phyloP scores from a whole-genome alignment of 2,329 filamentous ascomycete genomes.

The Trichoderma polysporum region DNA sequence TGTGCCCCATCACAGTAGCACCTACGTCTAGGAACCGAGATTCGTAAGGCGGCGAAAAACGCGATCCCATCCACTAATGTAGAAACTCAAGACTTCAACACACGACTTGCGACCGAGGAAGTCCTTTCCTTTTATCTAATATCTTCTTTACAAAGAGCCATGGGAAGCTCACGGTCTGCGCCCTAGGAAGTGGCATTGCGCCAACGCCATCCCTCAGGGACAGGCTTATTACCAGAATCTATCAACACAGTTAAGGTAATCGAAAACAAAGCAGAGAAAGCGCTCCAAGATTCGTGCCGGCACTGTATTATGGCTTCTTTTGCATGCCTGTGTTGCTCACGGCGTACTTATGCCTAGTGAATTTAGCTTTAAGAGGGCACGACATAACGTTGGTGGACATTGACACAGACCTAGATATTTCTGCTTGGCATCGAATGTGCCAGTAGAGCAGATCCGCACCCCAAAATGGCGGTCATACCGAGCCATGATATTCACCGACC shows the following conservation, averaged over 20 bases:
- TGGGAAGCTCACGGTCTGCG: no score
- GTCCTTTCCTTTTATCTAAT: no score
- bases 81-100: no score
- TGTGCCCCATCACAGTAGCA: no score
- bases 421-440: constrained; percentile 76
- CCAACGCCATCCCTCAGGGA: no score
- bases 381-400: neutral
- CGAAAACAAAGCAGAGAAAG: constrained; percentile 41
- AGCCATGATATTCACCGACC: constrained; percentile 82
- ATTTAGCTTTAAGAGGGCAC: constrained; percentile 30
- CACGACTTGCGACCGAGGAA: no score
- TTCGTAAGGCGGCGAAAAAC: no score
- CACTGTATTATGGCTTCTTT: constrained; percentile 82
- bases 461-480: constrained; percentile 81
- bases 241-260: constrained; percentile 31
- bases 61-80: no score
- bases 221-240: no score
- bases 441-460: constrained; percentile 75
- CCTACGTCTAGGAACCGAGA: no score
- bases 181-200: no score
- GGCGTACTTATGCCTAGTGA: constrained; percentile 73
- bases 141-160: no score
- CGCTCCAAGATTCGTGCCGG: constrained; percentile 73
- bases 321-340: constrained; percentile 64
- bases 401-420: constrained; percentile 60